Conservation (phyloP, 148 eudicot genomes). For the Simmondsia chinensis region DNA sequence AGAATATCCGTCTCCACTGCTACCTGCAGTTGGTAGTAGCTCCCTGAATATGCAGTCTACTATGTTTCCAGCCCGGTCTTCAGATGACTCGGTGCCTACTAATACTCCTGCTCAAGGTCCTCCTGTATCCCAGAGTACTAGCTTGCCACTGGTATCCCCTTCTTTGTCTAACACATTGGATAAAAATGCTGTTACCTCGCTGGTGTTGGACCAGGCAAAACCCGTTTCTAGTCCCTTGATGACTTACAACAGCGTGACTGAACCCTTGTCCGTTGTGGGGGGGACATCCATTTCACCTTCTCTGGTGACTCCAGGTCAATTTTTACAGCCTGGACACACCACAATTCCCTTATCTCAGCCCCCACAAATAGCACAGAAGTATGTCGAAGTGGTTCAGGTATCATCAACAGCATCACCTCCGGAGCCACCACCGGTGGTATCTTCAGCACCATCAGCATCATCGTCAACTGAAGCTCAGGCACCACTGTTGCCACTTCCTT, state of each 20-base stretch:
- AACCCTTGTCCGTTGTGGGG: constrained; percentile 19
- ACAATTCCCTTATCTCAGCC: constrained; percentile 12
- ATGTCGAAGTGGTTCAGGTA: constrained; percentile 37
- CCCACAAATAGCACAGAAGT: constrained; percentile 25
- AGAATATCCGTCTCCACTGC: constrained; percentile 20
- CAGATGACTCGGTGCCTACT: constrained; percentile 20
- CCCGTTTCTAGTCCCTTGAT: constrained; percentile 13
- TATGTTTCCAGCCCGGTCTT: constrained; percentile 20
- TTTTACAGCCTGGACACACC: constrained; percentile 39
- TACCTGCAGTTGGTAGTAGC: constrained; percentile 26
- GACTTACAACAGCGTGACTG: constrained; percentile 25
- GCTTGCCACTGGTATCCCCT: constrained; percentile 20
- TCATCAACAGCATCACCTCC: constrained; percentile 12
- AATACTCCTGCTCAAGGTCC: constrained; percentile 20
- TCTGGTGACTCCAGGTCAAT: constrained; percentile 49
- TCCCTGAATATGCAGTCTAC: constrained; percentile 15
- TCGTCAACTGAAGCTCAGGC: constrained; percentile 18
- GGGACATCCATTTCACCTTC: constrained; percentile 27
- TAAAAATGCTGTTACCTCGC: constrained; percentile 12
- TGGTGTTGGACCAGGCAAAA: constrained; percentile 22
- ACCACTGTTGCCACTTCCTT: constrained; percentile 34
- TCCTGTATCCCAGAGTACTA: constrained; percentile 16
- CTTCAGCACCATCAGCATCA: constrained; percentile 7
- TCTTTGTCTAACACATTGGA: constrained; percentile 18
- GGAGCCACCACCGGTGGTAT: constrained; percentile 7